A percentile compares a stretch with the other conserved stretches of the same genome.
These are phyloP conservation scores for Odonthalia washingtoniensis DNA, from an alignment of 31 red algal species.

Conservation along the genomic window DNA sequence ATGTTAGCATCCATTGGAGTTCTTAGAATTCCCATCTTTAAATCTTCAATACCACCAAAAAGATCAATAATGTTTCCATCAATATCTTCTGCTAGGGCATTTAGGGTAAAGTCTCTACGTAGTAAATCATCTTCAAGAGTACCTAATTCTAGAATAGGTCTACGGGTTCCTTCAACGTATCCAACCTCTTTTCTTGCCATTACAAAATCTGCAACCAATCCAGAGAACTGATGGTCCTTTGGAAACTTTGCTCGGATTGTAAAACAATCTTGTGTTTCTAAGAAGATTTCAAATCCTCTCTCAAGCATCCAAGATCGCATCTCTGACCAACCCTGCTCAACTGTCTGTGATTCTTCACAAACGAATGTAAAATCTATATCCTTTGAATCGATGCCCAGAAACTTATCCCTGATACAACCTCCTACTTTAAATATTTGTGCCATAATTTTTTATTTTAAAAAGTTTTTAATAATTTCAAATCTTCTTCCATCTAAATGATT, in stretches of 20 bases:
- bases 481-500: too few species aligned
- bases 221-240: conserved; percentile 6
- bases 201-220: conserved; percentile 13
- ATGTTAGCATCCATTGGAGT: conserved; percentile 1
- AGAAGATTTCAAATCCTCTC: background rate
- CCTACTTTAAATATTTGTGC: conserved; percentile 18
- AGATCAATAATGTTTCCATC: conserved; percentile 32
- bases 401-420: conserved; percentile 27
- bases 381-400: conserved; percentile 8
- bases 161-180: conserved; percentile 21
- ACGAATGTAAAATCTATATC: conserved; percentile 28
- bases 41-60: conserved; percentile 18
- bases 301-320: too few species aligned
- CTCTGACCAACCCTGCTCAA: conserved; percentile 7
- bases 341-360: background rate
- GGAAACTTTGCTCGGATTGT: conserved; percentile 15
- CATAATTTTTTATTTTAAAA: too few species aligned
- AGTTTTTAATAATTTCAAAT: too few species aligned
- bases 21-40: background rate
- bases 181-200: conserved; percentile 25
- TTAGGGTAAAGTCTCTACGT: conserved; percentile 39
- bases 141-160: background rate
- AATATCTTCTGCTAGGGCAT: conserved; percentile 20
- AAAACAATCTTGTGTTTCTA: conserved; percentile 10
- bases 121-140: conserved; percentile 39